These are phyloP conservation scores for Letharia lupina DNA, from an alignment of 495 filamentous ascomycete species.

Conservation along the genomic window DNA sequence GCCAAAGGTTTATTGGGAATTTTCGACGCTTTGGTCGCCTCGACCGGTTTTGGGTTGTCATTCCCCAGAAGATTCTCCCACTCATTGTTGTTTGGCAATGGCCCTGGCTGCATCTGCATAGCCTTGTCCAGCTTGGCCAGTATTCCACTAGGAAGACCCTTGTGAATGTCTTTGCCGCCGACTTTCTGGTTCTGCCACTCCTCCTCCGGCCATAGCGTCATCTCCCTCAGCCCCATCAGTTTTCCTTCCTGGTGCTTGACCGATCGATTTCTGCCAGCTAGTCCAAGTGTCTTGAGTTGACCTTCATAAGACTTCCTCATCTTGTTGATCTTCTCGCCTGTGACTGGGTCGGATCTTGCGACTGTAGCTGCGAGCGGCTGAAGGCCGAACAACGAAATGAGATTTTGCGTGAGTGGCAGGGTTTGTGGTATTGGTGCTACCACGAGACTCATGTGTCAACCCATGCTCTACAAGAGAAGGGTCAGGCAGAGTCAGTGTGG, in stretches of 20 bases:
- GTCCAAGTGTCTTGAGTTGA: conserved; percentile 51
- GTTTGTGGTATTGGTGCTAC: conserved; percentile 21
- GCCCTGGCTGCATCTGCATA: conserved; percentile 49
- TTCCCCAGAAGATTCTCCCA: conserved; percentile 54
- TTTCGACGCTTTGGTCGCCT: conserved; percentile 36
- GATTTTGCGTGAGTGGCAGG: conserved; percentile 55
- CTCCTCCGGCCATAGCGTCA: conserved; percentile 50
- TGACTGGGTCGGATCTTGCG: conserved; percentile 53
- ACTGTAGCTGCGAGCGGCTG: conserved; percentile 53
- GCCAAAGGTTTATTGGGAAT: conserved; percentile 28
- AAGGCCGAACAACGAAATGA: conserved; percentile 56
- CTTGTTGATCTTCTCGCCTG: conserved; percentile 64
- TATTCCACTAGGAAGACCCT: conserved; percentile 32
- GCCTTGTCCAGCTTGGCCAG: conserved; percentile 43
- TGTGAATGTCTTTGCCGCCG: conserved; percentile 45
- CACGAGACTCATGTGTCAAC: conserved; percentile 22
- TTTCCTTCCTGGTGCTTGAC: conserved; percentile 39
- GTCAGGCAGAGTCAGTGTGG: conserved; percentile 16
- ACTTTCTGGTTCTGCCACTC: conserved; percentile 60
- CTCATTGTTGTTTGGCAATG: conserved; percentile 46
- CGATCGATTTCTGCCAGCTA: conserved; percentile 57
- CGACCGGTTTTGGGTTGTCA: conserved; percentile 38
- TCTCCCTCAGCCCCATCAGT: conserved; percentile 26
- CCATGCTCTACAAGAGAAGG: conserved; percentile 16
- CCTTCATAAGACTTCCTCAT: conserved; percentile 68